Evolutionary conservation across 2,329 filamentous ascomycete genomes (phyloP).

Genomic region (Beauveria sp.): DNA sequence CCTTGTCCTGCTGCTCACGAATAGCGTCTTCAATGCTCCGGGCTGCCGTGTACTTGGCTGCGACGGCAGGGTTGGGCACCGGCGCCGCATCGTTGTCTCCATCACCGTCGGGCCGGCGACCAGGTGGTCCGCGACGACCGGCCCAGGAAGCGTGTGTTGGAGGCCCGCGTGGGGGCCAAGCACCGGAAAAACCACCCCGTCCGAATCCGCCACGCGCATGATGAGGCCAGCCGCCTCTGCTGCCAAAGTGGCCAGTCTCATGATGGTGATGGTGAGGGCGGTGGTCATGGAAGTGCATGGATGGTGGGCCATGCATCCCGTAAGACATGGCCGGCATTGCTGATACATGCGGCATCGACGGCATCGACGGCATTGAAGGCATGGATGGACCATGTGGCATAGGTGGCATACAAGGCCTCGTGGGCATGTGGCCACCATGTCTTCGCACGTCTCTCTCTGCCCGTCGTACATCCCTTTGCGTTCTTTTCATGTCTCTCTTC

Average conservation of each 20-base stretch:
- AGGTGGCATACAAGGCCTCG: slow-evolving; percentile 2
- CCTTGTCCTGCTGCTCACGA: slow-evolving; percentile 18
- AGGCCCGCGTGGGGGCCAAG: background rate
- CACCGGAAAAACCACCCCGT: slow-evolving; percentile 11
- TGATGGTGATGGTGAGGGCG: slow-evolving; percentile 4
- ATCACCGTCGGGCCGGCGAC: slow-evolving; percentile 25
- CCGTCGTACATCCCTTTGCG: slow-evolving; percentile 22
- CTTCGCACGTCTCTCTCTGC: slow-evolving; percentile 24
- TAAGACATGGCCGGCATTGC: slow-evolving; percentile 1
- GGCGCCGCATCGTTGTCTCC: slow-evolving; percentile 9
- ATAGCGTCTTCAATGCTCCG: slow-evolving; percentile 24
- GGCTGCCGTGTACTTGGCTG: slow-evolving; percentile 29
- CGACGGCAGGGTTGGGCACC: slow-evolving; percentile 19
- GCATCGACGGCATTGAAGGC: background rate
- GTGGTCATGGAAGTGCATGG: background rate
- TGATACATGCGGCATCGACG: background rate
- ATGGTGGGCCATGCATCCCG: background rate
- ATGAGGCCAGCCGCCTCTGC: background rate
- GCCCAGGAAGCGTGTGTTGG: background rate
- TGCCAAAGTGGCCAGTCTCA: slow-evolving; percentile 5
- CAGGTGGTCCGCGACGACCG: slow-evolving; percentile 11
- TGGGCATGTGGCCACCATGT: slow-evolving; percentile 10
- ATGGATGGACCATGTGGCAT: slow-evolving; percentile 1
- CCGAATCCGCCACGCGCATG: background rate
- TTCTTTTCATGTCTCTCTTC: slow-evolving; percentile 23